Conservation (phyloP, 2,329 filamentous ascomycete genomes). For the Aspergillus pseudonomiae region DNA sequence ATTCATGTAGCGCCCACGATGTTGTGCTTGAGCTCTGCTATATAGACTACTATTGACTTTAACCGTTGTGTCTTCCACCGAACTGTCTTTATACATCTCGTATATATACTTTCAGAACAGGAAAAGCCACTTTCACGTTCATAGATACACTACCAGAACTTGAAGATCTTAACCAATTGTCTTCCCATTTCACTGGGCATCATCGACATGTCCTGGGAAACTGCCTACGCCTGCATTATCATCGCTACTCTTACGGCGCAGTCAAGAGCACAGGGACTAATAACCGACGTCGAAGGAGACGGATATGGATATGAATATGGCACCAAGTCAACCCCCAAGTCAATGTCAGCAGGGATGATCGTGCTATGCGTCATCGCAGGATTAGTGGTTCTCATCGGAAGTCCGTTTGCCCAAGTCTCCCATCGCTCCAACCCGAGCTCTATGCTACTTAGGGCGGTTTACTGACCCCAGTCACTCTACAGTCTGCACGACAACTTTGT, state of each 20-base stretch:
- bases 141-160: neutral
- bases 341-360: constrained; percentile 23
- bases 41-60: neutral
- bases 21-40: neutral
- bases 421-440: neutral
- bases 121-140: neutral
- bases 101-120: no score
- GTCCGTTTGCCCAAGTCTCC: constrained; percentile 11
- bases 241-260: constrained; percentile 12
- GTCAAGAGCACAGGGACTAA: constrained; percentile 16
- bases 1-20: neutral
- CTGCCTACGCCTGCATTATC: neutral
- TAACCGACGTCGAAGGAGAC: constrained; percentile 19
- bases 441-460: neutral
- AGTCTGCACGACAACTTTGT: constrained; percentile 24
- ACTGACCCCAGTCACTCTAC: neutral
- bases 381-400: constrained; percentile 23
- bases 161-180: neutral
- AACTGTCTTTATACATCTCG: no score
- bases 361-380: constrained; percentile 23
- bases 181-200: neutral
- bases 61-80: no score
- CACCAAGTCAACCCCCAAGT: constrained; percentile 10
- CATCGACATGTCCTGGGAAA: constrained; percentile 9
- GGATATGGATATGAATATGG: constrained; percentile 17